Percentiles rank a stretch among this genome's conserved stretches.
Evolutionary conservation across 768 basidiomycete species (phyloP).

Genomic region (Punctularia strigosozonata): DNA sequence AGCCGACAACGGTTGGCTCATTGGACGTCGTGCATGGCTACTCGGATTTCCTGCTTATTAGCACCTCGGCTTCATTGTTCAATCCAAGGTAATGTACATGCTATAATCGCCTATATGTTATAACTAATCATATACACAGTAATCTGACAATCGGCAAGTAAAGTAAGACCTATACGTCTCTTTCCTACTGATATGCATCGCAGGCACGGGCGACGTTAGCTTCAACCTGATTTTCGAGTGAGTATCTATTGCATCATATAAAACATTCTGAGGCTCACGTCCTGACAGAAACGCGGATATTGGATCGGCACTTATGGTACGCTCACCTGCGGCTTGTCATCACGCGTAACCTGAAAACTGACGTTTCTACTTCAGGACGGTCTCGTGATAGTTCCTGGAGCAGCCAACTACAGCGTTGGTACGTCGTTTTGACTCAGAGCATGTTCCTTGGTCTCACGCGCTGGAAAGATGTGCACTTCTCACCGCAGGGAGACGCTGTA

Average conservation of each 20-base stretch:
- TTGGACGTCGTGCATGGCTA: slow-evolving; percentile 63
- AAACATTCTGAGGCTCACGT: background rate
- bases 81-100: slow-evolving; percentile 43
- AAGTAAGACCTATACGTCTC: background rate
- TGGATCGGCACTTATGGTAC: slow-evolving; percentile 45
- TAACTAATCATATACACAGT: slow-evolving; percentile 8
- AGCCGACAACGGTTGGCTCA: slow-evolving; percentile 41
- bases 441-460: background rate
- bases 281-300: slow-evolving; percentile 33
- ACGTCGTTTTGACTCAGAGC: slow-evolving; percentile 1
- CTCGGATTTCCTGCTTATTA: slow-evolving; percentile 56
- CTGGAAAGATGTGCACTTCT: slow-evolving; percentile 46
- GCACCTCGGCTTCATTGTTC: slow-evolving; percentile 43
- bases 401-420: slow-evolving; percentile 44
- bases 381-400: slow-evolving; percentile 49
- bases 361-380: slow-evolving; percentile 25
- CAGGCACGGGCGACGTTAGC: slow-evolving; percentile 49
- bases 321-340: too few relatives aligned
- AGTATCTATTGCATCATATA: slow-evolving; percentile 10
- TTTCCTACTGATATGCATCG: slow-evolving; percentile 26
- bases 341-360: too few relatives aligned
- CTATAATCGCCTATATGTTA: background rate
- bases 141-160: slow-evolving; percentile 25
- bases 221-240: slow-evolving; percentile 48
- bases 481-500: slow-evolving; percentile 41